These are phyloP conservation scores for Naganishia randhawae DNA, from an alignment of 768 basidiomycete species.

Conservation along the genomic window DNA sequence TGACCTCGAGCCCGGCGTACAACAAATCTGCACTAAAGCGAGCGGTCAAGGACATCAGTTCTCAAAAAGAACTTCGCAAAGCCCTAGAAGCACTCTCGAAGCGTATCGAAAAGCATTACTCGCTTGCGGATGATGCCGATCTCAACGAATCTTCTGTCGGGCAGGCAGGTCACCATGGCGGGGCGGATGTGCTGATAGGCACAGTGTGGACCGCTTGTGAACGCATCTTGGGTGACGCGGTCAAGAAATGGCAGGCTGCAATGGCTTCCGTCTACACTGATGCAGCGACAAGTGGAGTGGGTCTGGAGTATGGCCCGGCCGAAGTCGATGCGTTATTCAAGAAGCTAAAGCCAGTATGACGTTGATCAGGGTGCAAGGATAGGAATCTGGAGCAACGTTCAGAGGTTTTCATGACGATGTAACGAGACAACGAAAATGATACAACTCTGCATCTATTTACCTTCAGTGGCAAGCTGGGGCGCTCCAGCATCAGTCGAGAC, in stretches of 20 bases:
- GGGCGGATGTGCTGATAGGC: constrained; percentile 57
- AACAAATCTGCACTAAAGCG: constrained; percentile 75
- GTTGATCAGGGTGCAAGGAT: not conserved
- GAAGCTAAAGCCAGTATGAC: constrained; percentile 42
- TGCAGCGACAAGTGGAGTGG: constrained; percentile 55
- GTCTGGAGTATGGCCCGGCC: constrained; percentile 66
- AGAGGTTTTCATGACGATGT: not conserved
- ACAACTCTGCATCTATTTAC: not conserved
- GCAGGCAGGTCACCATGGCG: constrained; percentile 8
- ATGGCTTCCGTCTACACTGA: constrained; percentile 78
- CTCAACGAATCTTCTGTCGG: not conserved
- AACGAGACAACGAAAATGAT: not conserved
- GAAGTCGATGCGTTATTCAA: constrained; percentile 79
- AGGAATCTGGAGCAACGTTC: not conserved
- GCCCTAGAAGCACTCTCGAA: constrained; percentile 79
- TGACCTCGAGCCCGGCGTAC: constrained; percentile 70
- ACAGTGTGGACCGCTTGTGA: constrained; percentile 90
- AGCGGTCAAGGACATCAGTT: constrained; percentile 73
- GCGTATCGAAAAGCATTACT: constrained; percentile 91
- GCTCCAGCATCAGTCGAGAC: too few relatives aligned
- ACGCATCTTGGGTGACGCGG: constrained; percentile 71
- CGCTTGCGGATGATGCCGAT: constrained; percentile 29
- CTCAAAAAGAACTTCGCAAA: constrained; percentile 79
- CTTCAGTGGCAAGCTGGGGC: too few relatives aligned
- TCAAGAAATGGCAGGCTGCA: constrained; percentile 63